Percentiles rank a stretch among this genome's conserved stretches.
phyloP scores from a whole-genome alignment of 495 filamentous ascomycete genomes.

The Annulohypoxylon bovei region DNA sequence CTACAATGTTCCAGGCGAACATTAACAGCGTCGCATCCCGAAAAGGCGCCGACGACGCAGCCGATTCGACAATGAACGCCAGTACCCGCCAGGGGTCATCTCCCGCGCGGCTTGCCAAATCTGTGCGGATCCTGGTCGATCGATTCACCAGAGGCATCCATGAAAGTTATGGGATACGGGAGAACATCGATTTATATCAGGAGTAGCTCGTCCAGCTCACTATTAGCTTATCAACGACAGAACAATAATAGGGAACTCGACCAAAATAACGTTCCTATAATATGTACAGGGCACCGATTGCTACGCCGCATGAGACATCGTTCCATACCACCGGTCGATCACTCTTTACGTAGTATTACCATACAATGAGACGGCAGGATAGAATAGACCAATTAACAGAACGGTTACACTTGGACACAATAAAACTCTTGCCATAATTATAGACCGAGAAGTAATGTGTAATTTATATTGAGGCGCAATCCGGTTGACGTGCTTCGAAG shows the following conservation, averaged over 20 bases:
- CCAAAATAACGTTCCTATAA: no score
- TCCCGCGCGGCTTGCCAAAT: background rate
- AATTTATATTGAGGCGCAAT: background rate
- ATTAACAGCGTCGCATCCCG: constrained; percentile 14
- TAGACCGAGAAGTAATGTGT: background rate
- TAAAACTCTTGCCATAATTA: background rate
- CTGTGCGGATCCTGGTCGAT: background rate
- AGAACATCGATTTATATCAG: no score
- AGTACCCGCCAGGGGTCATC: constrained; percentile 11
- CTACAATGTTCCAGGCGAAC: constrained; percentile 14
- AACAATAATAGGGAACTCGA: no score
- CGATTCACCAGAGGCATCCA: background rate
- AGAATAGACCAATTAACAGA: background rate
- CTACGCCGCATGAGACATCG: background rate
- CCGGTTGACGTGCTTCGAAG: background rate
- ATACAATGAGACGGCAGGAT: background rate
- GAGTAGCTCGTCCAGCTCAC: no score
- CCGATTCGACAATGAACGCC: constrained; percentile 22
- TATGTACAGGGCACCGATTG: background rate
- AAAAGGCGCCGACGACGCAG: constrained; percentile 27
- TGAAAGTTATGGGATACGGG: no score
- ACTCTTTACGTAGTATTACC: background rate
- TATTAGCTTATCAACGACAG: no score
- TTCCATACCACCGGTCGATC: background rate
- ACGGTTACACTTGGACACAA: background rate